A percentile compares a stretch with the other conserved stretches of the same genome.
phyloP scores from a whole-genome alignment of 805 yeast species.

The Hanseniaspora meyeri region DNA sequence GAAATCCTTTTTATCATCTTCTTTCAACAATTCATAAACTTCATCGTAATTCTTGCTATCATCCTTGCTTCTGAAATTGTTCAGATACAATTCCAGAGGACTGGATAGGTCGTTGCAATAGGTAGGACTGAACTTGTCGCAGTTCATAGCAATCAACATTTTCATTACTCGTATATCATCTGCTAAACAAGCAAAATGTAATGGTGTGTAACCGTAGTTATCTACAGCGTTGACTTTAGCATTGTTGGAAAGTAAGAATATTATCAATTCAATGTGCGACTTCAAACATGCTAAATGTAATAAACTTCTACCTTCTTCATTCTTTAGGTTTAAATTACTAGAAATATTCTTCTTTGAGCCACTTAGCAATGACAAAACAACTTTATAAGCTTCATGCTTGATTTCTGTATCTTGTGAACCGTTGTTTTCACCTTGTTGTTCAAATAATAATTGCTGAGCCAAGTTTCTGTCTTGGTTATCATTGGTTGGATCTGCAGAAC shows the following conservation, averaged over 20 bases:
- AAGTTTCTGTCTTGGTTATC: slow-evolving; percentile 55
- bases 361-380: slow-evolving; percentile 53
- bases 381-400: slow-evolving; percentile 19
- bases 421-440: slow-evolving; percentile 23
- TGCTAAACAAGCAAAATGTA: slow-evolving; percentile 70
- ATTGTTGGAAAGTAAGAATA: slow-evolving; percentile 50
- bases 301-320: slow-evolving; percentile 73
- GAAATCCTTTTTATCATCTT: slow-evolving; percentile 20
- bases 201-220: slow-evolving; percentile 70
- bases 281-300: slow-evolving; percentile 73
- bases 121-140: slow-evolving; percentile 31
- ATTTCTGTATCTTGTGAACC: not conserved
- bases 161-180: slow-evolving; percentile 61
- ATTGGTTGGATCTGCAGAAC: not conserved
- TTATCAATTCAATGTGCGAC: slow-evolving; percentile 52
- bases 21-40: slow-evolving; percentile 11
- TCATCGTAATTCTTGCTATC: slow-evolving; percentile 14
- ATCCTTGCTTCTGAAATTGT: slow-evolving; percentile 20
- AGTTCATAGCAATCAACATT: slow-evolving; percentile 50
- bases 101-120: slow-evolving; percentile 19
- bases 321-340: slow-evolving; percentile 75
- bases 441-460: slow-evolving; percentile 79
- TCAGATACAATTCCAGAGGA: slow-evolving; percentile 26
- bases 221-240: slow-evolving; percentile 65
- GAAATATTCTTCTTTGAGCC: slow-evolving; percentile 16